phyloP scores from a whole-genome alignment of 129 eudicot genomes.

The Escallonia herrerae region DNA sequence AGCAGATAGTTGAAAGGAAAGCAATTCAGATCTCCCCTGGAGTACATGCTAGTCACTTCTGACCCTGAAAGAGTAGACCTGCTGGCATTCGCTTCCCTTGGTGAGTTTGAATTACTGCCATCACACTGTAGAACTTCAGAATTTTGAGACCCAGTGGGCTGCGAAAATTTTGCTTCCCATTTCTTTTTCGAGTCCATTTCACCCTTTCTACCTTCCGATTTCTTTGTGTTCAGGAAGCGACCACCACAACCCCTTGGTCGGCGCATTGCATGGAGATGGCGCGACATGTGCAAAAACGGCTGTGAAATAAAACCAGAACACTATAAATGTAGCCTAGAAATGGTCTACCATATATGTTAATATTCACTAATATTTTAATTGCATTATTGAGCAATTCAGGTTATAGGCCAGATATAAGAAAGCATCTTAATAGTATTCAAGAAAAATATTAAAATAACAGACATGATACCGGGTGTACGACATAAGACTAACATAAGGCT shows the following conservation, averaged over 20 bases:
- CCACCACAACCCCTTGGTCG: slow-evolving; percentile 96
- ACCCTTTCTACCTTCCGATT: slow-evolving; percentile 16
- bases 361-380: too few relatives aligned
- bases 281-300: slow-evolving; percentile 80
- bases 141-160: slow-evolving; percentile 49
- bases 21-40: slow-evolving; percentile 39
- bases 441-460: too few relatives aligned
- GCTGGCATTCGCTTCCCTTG: slow-evolving; percentile 24
- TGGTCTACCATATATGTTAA: too few relatives aligned
- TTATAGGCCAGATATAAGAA: too few relatives aligned
- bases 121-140: slow-evolving; percentile 81
- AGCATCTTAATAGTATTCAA: too few relatives aligned
- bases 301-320: slow-evolving; percentile 17
- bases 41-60: slow-evolving; percentile 61
- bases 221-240: slow-evolving; percentile 70
- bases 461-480: too few relatives aligned
- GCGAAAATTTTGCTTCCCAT: slow-evolving; percentile 1
- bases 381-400: too few relatives aligned
- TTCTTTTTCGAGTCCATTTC: slow-evolving; percentile 16
- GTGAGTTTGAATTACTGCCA: slow-evolving; percentile 24
- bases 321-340: background rate
- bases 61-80: slow-evolving; percentile 40
- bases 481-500: too few relatives aligned
- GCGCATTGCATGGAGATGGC: slow-evolving; percentile 94
- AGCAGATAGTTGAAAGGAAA: slow-evolving; percentile 25